Percentiles rank a stretch among this genome's conserved stretches.
These are phyloP conservation scores for Neostapfia colusana DNA, from an alignment of 176 grass and related monocot species.

Conservation along the genomic window DNA sequence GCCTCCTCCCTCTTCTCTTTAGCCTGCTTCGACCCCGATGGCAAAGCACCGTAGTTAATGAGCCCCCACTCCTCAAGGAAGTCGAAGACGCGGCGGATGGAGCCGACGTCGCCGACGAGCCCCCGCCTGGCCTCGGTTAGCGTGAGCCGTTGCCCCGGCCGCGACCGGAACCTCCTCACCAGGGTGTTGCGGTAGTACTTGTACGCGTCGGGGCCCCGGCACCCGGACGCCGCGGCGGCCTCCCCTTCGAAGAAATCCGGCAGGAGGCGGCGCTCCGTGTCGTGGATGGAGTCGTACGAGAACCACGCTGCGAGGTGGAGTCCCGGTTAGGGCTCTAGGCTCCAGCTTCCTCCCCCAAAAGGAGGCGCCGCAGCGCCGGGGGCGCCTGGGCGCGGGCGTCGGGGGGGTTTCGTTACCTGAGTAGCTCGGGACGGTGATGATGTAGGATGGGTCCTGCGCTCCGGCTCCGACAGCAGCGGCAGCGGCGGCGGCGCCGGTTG, in stretches of 20 bases:
- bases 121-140: constrained; percentile 75
- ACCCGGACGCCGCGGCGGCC: constrained; percentile 47
- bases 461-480: not conserved
- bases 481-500: not conserved
- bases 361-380: not conserved
- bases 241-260: constrained; percentile 88
- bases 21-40: constrained; percentile 41
- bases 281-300: constrained; percentile 72
- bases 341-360: not conserved
- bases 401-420: constrained; percentile 50
- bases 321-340: constrained; percentile 28
- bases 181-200: constrained; percentile 84
- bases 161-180: constrained; percentile 62
- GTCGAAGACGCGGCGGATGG: constrained; percentile 75
- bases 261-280: constrained; percentile 75
- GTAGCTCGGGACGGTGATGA: constrained; percentile 85
- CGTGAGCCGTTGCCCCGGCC: constrained; percentile 67
- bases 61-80: constrained; percentile 97
- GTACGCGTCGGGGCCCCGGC: constrained; percentile 65
- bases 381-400: not conserved
- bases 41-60: constrained; percentile 72
- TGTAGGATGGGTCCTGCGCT: constrained; percentile 45
- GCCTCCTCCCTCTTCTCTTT: constrained; percentile 58
- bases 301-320: constrained; percentile 67
- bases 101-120: constrained; percentile 71